A percentile compares a stretch with the other conserved stretches of the same genome.
Evolutionary conservation across 1,284 basidiomycete species (phyloP).

Genomic region (Fistulinella staudtii): DNA sequence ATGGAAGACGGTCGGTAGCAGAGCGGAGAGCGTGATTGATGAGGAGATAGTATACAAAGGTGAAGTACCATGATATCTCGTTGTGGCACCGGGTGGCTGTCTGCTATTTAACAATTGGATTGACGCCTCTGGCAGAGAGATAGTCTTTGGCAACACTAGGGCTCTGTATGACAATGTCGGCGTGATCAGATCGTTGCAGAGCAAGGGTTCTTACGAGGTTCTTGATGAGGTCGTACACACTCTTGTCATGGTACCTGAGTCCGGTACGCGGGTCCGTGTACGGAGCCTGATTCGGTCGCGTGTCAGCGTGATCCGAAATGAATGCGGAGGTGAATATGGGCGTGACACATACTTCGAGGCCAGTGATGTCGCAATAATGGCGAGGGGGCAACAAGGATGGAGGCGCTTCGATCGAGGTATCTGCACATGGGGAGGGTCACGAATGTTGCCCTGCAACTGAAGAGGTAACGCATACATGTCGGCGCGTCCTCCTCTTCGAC

Average conservation of each 20-base stretch:
- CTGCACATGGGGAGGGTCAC: conserved; percentile 36
- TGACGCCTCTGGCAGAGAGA: conserved; percentile 47
- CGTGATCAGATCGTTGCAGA: neutral
- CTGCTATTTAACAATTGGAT: conserved; percentile 46
- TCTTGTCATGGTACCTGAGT: conserved; percentile 82
- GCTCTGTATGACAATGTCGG: conserved; percentile 31
- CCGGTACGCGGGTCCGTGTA: conserved; percentile 84
- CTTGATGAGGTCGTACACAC: conserved; percentile 80
- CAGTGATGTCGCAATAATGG: conserved; percentile 86
- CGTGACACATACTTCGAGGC: conserved; percentile 57
- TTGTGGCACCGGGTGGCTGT: too few species aligned
- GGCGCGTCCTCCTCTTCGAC: conserved; percentile 51
- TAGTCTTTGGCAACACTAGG: conserved; percentile 47
- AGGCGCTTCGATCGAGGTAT: conserved; percentile 81
- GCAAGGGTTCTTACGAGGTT: conserved; percentile 52
- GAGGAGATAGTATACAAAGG: too few species aligned
- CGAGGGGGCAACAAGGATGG: conserved; percentile 75
- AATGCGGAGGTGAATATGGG: neutral
- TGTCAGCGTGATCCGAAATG: too few species aligned
- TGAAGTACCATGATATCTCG: too few species aligned
- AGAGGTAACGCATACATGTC: conserved; percentile 56
- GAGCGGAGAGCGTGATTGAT: too few species aligned
- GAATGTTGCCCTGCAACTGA: neutral
- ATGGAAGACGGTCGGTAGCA: too few species aligned
- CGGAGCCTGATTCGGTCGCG: conserved; percentile 53